Evolutionary conservation across 805 yeast genomes (phyloP), one percentile per base, ranked within the genome.

Genomic region (Saccharomyces mikatae): DNA sequence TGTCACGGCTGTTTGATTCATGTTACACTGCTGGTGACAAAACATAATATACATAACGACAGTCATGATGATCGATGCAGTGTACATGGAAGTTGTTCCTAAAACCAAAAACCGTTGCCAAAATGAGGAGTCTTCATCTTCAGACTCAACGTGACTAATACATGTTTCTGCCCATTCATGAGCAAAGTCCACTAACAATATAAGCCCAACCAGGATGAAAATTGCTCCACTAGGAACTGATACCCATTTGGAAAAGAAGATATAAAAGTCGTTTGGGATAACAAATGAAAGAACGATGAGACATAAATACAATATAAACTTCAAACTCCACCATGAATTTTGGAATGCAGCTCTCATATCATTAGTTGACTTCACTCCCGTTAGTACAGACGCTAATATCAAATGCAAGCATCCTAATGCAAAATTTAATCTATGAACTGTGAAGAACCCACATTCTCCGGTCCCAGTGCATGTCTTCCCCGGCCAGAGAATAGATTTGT

Each of bases 91-190:
- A 48, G 85, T 73, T 0, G 99, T 94, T 1, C 98, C 96, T 3
- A 96, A 88, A 29, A 94, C 81, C 47, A 94, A 75, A 9, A 92
- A 71, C 47, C 81, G 76, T 62, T 88, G 82, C 98, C 98, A 94
- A 61, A 87, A 77, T 3, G 69, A 56, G 54, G 76, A 71, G 51
- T 71, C 62, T 53, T 81, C 82, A 48, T 83, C 87, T 55, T 87
- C 92, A 62, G 84, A 83, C 67, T 94, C 98, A 46, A 94, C 89
- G 62, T 89, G 87, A 60, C 86, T 90, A 52, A 94, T 78, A 69
- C 99, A 94, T 6, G 87, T 87, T 64, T 94, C 99, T 0, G 98
- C 97, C 97, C 97, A 94, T 61, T 92, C 92, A 71, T 94, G 98
- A 3, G 99, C 98, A 76, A 89, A 94, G 70, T 94, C 99, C 31